Conservation (phyloP, 169 alveolate genomes). For the Plasmodium knowlesi region DNA sequence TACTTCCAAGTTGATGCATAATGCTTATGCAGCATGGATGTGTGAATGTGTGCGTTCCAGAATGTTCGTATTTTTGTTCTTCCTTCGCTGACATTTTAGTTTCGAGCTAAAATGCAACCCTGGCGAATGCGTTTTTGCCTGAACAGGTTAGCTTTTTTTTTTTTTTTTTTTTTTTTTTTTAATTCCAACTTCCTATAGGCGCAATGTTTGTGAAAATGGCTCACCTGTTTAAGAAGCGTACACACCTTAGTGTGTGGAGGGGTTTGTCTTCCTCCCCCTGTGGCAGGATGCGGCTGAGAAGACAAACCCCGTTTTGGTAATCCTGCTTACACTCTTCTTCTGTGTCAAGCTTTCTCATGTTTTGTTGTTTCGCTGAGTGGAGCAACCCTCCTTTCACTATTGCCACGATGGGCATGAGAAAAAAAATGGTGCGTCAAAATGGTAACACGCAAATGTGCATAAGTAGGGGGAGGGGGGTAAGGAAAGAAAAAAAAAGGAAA, state of each 20-base stretch:
- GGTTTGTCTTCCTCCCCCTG: background rate
- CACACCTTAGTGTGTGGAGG: conserved; percentile 6
- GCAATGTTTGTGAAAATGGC: background rate
- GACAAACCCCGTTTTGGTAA: background rate
- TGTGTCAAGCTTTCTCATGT: background rate
- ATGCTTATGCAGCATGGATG: background rate
- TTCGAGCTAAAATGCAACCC: conserved; percentile 7
- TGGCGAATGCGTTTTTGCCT: background rate
- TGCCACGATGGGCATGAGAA: background rate
- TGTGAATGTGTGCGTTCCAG: background rate
- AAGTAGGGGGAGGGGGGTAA: background rate
- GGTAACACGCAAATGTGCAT: background rate
- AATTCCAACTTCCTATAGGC: background rate
- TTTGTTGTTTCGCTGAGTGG: background rate
- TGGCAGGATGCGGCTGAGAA: background rate
- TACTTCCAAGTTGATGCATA: background rate
- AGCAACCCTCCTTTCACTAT: background rate
- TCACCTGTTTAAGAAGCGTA: background rate
- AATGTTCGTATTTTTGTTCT: background rate
- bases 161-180: background rate
- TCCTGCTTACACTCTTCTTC: background rate
- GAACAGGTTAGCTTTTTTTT: background rate
- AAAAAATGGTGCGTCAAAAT: conserved; percentile 1
- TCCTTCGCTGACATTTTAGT: background rate
- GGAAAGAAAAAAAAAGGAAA: no score